Conservation (phyloP, 1,284 basidiomycete species). For the Tausonia pullulans region DNA sequence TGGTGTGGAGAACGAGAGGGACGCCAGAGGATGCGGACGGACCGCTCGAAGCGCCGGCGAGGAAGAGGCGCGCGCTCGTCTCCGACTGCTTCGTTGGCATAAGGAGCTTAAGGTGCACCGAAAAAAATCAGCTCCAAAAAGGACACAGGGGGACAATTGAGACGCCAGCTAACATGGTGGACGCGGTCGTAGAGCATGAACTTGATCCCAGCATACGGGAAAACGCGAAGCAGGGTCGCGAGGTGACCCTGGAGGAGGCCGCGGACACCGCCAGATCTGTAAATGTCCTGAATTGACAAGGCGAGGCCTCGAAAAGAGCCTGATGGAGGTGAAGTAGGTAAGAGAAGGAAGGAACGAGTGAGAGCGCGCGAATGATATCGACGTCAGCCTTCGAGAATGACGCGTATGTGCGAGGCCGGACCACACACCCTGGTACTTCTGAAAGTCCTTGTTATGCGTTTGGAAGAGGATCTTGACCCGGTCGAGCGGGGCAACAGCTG, state of each 20-base stretch:
- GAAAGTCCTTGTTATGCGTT: conserved; percentile 88
- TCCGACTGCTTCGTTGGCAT: conserved; percentile 75
- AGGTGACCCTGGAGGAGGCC: conserved; percentile 94
- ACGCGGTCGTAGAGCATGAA: conserved; percentile 94
- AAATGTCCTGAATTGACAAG: conserved; percentile 70
- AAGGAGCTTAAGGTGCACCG: conserved; percentile 37
- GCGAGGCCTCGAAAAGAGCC: conserved; percentile 78
- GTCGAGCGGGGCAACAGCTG: conserved; percentile 91
- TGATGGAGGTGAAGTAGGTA: conserved; percentile 24
- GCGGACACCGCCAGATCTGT: conserved; percentile 53
- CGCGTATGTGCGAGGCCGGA: neutral
- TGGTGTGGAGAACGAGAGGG: neutral
- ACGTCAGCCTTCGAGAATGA: neutral
- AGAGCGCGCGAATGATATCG: neutral
- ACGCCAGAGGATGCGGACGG: neutral
- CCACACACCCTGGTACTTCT: conserved; percentile 71
- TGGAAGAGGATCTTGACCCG: conserved; percentile 99
- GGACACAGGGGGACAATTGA: neutral
- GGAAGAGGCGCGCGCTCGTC: conserved; percentile 71
- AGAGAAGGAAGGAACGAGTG: neutral
- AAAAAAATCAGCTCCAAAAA: neutral
- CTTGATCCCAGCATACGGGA: conserved; percentile 95
- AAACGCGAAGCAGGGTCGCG: conserved; percentile 61
- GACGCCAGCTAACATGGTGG: conserved; percentile 48
- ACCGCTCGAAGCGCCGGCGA: conserved; percentile 83